Conservation (phyloP, 257 asterid genomes). For the Ocimum tenuiflorum region DNA sequence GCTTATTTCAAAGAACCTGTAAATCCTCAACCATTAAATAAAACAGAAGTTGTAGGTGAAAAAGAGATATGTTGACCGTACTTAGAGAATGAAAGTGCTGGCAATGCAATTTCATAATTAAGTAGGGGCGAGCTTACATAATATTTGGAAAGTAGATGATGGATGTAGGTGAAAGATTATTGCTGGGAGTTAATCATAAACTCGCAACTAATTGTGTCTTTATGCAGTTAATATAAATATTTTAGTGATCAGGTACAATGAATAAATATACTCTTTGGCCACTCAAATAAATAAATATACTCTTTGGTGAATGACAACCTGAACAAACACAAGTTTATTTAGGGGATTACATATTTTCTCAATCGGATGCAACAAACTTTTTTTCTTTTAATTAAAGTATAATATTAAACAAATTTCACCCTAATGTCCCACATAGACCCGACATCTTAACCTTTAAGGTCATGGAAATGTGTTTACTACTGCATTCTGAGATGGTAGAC, state of each 20-base stretch:
- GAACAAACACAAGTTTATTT: neutral
- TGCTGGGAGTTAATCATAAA: neutral
- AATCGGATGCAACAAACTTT: no score
- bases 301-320: neutral
- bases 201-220: slow-evolving; percentile 4
- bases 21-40: no score
- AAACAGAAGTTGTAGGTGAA: no score
- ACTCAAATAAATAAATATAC: neutral
- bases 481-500: no score
- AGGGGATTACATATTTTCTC: neutral
- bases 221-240: neutral
- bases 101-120: neutral
- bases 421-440: no score
- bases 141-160: neutral
- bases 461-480: no score
- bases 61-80: no score
- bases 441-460: no score
- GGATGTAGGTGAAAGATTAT: neutral
- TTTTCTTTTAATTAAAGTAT: no score
- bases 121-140: neutral
- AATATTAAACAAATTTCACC: no score
- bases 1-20: no score
- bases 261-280: neutral
- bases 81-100: neutral
- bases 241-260: neutral